phyloP scores from a whole-genome alignment of 768 basidiomycete species.

The Mycena galericulata region DNA sequence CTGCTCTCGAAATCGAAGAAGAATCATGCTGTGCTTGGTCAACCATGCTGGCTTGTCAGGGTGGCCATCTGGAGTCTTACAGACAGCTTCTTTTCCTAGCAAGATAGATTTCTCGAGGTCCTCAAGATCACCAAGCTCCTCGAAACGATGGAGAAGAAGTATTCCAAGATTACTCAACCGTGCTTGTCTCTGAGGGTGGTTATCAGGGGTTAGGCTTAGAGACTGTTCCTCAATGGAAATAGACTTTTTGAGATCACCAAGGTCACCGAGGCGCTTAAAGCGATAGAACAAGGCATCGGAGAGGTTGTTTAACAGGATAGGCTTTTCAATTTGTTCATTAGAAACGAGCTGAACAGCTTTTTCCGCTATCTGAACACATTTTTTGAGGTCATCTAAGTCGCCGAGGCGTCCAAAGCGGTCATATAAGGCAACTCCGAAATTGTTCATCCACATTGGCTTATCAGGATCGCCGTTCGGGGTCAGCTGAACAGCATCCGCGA shows the following conservation, averaged over 20 bases:
- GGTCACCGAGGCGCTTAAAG: background rate
- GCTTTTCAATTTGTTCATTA: background rate
- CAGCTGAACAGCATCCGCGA: background rate
- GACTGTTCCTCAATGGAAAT: background rate
- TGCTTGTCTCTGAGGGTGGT: background rate
- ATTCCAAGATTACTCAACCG: constrained; percentile 5
- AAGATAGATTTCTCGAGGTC: background rate
- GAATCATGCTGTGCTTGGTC: constrained; percentile 1
- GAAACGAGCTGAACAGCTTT: background rate
- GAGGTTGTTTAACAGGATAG: background rate
- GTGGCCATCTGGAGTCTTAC: background rate
- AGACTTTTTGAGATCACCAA: background rate
- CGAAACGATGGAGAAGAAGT: background rate
- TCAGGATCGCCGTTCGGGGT: background rate
- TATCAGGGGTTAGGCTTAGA: background rate
- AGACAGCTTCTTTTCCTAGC: background rate
- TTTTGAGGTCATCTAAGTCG: background rate
- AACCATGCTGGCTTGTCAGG: background rate
- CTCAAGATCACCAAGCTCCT: background rate
- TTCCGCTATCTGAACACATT: background rate
- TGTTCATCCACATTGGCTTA: background rate
- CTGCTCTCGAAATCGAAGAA: background rate
- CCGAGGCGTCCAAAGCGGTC: background rate
- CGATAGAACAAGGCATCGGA: background rate
- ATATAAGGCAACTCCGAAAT: background rate